Evolutionary conservation across 225 moss, liverwort and hornwort species (phyloP).

Genomic region (Bryoerythrophyllum caledonicum): DNA sequence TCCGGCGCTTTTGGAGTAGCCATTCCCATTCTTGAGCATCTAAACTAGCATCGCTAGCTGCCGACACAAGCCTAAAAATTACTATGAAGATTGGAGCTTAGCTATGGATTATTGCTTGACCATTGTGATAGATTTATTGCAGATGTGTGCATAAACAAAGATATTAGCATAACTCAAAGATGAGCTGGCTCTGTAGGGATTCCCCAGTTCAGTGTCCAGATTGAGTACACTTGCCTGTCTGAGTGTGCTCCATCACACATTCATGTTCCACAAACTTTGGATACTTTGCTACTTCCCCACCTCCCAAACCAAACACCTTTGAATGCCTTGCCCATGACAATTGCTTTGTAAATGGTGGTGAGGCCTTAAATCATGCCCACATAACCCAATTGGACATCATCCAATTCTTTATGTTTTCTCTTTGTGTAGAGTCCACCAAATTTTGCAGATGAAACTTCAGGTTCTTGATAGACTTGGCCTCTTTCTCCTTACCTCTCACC

Average conservation of each 20-base stretch:
- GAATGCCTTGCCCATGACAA: constrained; percentile 6
- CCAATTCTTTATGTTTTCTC: constrained; percentile 18
- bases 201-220: constrained; percentile 18
- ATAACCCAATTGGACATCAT: constrained; percentile 5
- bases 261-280: constrained; percentile 24
- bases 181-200: constrained; percentile 24
- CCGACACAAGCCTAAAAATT: background rate
- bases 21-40: background rate
- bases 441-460: background rate
- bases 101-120: constrained; percentile 34
- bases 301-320: constrained; percentile 21
- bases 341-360: constrained; percentile 4
- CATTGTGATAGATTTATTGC: no score
- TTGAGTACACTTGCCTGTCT: constrained; percentile 26
- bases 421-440: constrained; percentile 19
- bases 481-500: background rate
- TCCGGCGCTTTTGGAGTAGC: background rate
- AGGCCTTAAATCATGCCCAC: background rate
- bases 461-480: background rate
- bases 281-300: constrained; percentile 24
- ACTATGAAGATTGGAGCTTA: background rate
- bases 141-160: no score
- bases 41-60: background rate
- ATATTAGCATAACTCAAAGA: no score
- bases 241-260: constrained; percentile 24